Evolutionary conservation across 257 asterid species (phyloP), one percentile per base, ranked within the genome.

Genomic region (Echites panduratus): DNA sequence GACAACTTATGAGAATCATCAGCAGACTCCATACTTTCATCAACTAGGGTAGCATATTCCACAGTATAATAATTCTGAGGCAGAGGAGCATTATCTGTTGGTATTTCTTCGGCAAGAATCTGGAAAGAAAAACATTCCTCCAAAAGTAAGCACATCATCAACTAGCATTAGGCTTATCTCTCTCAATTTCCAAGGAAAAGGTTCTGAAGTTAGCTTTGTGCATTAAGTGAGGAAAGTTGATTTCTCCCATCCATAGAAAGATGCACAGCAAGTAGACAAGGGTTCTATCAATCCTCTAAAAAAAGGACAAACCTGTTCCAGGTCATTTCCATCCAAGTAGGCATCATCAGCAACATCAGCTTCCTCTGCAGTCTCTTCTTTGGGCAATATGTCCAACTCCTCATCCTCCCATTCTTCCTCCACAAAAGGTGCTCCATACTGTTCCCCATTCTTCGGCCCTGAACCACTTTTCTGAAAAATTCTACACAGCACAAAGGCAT

Each of bases 391-490:
- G 59, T 80, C 89, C 67, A 82, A 73, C 69, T 82, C 97, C 53
- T 88, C 90, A 4, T 80, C 82, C 80, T 90, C 96, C 98, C 98
- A 93, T 64, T 93, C 98, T 85, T 91, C 96, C 79, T 88, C 96
- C 29, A 87, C 76, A 70, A 89, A 85, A 19, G 98, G 98, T 62
- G 98, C 98, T 45, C 98, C 98, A 75, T 93, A 93, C 77, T 86
- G 92, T 78, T 90, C 98, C 53, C 97, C 98, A 76, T 93, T 93
- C 87, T 89, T 93, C 40, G 98, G 96, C 70, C 98, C 98, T 0
- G 98, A 72, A 63, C 98, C 98, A 91, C 98, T 93, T 83, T 93
- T 93, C 84, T 93, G 98, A 80, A 91, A 90, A 73, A 93, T 88
- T 80, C 97, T 88, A 78, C 97, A 90, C 57, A 93, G 79, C 76